Evolutionary conservation across 768 basidiomycete species (phyloP).

Genomic region (Naganishia kalamii): DNA sequence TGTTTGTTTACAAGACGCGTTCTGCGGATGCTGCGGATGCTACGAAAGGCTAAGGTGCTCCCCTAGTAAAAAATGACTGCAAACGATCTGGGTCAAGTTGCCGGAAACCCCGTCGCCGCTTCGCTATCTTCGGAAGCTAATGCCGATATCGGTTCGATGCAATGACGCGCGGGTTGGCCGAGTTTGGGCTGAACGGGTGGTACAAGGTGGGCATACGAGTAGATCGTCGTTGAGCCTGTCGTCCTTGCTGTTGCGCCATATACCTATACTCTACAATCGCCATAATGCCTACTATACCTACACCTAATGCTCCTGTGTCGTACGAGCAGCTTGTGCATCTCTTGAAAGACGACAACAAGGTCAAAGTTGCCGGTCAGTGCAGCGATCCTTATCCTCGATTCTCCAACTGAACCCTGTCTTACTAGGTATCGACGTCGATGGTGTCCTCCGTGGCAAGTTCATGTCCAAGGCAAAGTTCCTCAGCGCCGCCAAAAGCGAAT

Average conservation of each 20-base stretch:
- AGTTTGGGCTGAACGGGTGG: too few species aligned
- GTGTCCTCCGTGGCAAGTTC: constrained; percentile 87
- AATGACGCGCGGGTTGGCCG: too few species aligned
- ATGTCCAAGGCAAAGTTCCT: constrained; percentile 90
- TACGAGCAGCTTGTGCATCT: constrained; percentile 56
- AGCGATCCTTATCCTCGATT: not conserved
- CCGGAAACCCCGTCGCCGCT: too few species aligned
- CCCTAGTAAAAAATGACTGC: too few species aligned
- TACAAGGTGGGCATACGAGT: not conserved
- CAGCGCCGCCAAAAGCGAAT: constrained; percentile 59
- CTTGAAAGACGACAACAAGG: constrained; percentile 64
- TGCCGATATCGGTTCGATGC: constrained; percentile 12
- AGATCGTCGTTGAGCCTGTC: not conserved
- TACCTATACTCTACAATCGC: not conserved
- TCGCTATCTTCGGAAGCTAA: not conserved
- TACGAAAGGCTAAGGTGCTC: too few species aligned
- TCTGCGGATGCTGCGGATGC: too few species aligned
- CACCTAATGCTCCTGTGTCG: constrained; percentile 52
- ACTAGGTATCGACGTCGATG: constrained; percentile 61
- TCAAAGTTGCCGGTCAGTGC: constrained; percentile 81
- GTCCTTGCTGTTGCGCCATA: not conserved
- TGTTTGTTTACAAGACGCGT: too few species aligned
- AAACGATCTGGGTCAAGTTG: too few species aligned
- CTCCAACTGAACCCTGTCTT: not conserved
- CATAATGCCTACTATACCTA: constrained; percentile 32